Evolutionary conservation across 257 asterid species (phyloP).

Genomic region (Solanum neorickii): DNA sequence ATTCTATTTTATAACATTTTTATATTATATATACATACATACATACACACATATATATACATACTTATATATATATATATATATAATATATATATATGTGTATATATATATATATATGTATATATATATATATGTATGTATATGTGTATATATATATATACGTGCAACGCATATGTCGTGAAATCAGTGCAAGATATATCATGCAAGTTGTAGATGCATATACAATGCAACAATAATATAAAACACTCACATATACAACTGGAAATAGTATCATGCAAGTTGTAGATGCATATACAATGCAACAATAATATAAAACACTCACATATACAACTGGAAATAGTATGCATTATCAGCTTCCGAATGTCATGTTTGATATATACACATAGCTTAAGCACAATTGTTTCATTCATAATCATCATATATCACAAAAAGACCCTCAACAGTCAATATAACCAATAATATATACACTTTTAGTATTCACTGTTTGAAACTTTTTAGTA

Average conservation of each 20-base stretch:
- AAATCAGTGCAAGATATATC: no score
- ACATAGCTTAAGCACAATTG: background rate
- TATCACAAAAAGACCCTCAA: background rate
- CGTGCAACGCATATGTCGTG: no score
- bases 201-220: background rate
- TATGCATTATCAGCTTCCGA: background rate
- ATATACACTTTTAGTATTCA: background rate
- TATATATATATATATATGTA: no score
- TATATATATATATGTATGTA: no score
- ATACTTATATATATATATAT: no score
- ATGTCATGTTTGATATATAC: background rate
- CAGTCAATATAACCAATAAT: background rate
- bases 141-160: no score
- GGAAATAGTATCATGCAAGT: background rate
- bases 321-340: background rate
- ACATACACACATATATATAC: no score
- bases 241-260: background rate
- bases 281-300: background rate
- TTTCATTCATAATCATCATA: background rate
- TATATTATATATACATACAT: no score
- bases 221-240: background rate
- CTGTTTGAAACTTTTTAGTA: background rate
- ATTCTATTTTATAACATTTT: no score
- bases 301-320: background rate
- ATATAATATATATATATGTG: no score